These are phyloP conservation scores for Withania somnifera DNA, from an alignment of 305 asterid species.

Conservation along the genomic window DNA sequence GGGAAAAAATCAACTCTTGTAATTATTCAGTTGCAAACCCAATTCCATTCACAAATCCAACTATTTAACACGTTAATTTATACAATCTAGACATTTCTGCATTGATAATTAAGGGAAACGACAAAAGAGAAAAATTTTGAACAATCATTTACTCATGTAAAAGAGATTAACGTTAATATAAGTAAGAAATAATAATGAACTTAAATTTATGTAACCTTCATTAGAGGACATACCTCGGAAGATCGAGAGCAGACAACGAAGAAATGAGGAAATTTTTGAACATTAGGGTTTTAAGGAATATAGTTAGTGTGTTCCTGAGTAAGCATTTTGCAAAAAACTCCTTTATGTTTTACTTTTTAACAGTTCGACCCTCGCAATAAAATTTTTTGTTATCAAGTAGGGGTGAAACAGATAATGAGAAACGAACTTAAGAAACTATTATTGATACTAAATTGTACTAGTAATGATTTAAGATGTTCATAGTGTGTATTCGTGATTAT, in stretches of 20 bases:
- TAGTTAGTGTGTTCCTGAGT: neutral
- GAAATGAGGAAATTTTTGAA: neutral
- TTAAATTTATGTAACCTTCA: neutral
- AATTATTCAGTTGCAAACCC: too few relatives aligned
- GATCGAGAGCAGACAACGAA: neutral
- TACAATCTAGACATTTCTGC: neutral
- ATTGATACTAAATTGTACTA: too few relatives aligned
- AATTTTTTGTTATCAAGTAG: too few relatives aligned
- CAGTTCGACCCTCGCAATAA: neutral
- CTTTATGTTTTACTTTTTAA: neutral
- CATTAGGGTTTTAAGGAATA: conserved; percentile 1
- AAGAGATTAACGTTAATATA: neutral
- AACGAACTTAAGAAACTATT: too few relatives aligned
- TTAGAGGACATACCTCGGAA: neutral
- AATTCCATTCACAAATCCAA: too few relatives aligned
- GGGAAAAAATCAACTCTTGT: too few relatives aligned
- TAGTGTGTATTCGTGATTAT: too few relatives aligned
- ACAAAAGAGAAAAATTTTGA: neutral
- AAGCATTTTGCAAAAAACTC: neutral
- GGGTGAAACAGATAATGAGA: too few relatives aligned
- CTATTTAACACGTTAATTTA: neutral
- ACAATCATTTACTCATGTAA: neutral
- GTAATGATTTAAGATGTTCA: too few relatives aligned
- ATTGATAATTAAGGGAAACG: neutral
- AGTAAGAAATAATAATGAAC: neutral